Evolutionary conservation across 768 basidiomycete genomes (phyloP).

Genomic region (Grammothele lineata): DNA sequence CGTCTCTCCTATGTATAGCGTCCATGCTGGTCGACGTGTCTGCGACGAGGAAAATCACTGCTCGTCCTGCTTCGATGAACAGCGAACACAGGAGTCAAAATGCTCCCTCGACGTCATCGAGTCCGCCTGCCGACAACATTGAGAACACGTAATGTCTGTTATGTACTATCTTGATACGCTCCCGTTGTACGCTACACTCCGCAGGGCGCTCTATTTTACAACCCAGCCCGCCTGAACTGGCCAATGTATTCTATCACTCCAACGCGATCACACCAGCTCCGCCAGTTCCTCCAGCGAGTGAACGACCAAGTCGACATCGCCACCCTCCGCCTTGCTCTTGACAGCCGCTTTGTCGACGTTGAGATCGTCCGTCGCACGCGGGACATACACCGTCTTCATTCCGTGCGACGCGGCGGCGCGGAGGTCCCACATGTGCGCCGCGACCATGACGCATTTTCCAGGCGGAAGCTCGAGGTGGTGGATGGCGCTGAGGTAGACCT

Average conservation of each 20-base stretch:
- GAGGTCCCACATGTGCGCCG: conserved; percentile 55
- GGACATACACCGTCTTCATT: conserved; percentile 56
- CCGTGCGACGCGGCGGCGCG: conserved; percentile 48
- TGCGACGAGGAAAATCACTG: too few relatives aligned
- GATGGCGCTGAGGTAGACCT: conserved; percentile 45
- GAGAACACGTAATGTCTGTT: too few relatives aligned
- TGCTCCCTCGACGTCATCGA: too few relatives aligned
- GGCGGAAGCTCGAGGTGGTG: conserved; percentile 47
- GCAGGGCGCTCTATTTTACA: too few relatives aligned
- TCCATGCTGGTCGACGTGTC: too few relatives aligned
- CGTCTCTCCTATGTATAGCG: too few relatives aligned
- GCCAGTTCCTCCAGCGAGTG: conserved; percentile 47
- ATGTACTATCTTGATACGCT: too few relatives aligned
- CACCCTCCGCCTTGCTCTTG: conserved; percentile 47
- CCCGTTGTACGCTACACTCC: too few relatives aligned
- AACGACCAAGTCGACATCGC: conserved; percentile 54
- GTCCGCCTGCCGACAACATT: too few relatives aligned
- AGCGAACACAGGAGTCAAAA: too few relatives aligned
- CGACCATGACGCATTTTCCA: conserved; percentile 56
- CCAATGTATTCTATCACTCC: background rate
- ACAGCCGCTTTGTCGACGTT: conserved; percentile 31
- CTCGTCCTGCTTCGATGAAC: too few relatives aligned
- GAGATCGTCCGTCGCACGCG: conserved; percentile 38
- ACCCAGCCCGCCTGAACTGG: too few relatives aligned
- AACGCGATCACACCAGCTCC: conserved; percentile 10